Conservation (phyloP, 371 early-diverging fungal genomes). For the Apophysomyces ossiformis region DNA sequence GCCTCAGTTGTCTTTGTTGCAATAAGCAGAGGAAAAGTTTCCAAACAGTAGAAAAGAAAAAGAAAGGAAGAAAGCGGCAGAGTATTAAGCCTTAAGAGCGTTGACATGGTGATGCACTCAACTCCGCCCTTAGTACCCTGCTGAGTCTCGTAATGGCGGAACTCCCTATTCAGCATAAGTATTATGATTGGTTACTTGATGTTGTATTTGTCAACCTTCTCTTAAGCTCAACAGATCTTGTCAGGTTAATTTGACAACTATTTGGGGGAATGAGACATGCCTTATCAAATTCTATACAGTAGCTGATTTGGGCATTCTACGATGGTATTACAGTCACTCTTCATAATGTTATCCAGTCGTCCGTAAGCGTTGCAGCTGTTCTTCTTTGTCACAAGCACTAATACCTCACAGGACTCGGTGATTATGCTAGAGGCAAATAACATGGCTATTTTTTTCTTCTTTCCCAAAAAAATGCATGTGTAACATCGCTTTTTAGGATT, state of each 20-base stretch:
- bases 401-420: too few relatives aligned
- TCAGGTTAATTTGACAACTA: background rate
- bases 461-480: too few relatives aligned
- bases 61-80: background rate
- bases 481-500: too few relatives aligned
- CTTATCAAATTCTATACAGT: too few relatives aligned
- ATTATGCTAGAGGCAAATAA: too few relatives aligned
- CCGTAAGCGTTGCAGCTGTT: too few relatives aligned
- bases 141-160: background rate
- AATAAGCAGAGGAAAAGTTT: background rate
- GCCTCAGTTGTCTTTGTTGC: slow-evolving; percentile 2
- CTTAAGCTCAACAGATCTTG: background rate
- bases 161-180: background rate
- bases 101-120: slow-evolving; percentile 7
- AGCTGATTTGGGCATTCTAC: too few relatives aligned
- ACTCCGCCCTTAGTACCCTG: background rate
- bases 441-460: too few relatives aligned
- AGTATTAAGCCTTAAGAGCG: background rate
- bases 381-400: too few relatives aligned
- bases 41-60: background rate
- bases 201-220: background rate
- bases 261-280: too few relatives aligned
- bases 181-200: background rate
- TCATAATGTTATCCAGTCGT: too few relatives aligned
- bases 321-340: too few relatives aligned